A percentile compares a stretch with the other conserved stretches of the same genome.
These are phyloP conservation scores for Schwanniomyces sp. DNA, from an alignment of 805 yeast genomes.

Conservation along the genomic window DNA sequence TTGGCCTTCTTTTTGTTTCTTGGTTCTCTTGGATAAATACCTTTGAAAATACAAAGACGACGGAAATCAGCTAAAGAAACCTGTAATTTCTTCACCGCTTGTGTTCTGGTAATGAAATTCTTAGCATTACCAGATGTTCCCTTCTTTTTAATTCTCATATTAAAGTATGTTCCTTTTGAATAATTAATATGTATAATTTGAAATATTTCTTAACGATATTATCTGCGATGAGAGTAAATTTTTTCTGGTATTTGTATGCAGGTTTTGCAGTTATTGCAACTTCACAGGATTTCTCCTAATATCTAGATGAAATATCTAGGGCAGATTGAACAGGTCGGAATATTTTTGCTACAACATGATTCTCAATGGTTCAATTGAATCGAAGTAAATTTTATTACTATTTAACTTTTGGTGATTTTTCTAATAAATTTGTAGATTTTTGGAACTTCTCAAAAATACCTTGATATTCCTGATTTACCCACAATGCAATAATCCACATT, in stretches of 20 bases:
- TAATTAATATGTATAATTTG: neutral
- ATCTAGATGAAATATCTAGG: no score
- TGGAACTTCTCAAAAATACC: neutral
- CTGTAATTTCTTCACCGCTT: constrained; percentile 89
- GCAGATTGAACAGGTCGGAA: no score
- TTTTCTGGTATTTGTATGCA: constrained; percentile 3
- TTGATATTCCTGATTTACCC: constrained; percentile 14
- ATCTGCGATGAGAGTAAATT: constrained; percentile 4
- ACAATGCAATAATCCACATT: constrained; percentile 26
- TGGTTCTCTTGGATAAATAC: constrained; percentile 97
- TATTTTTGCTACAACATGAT: no score
- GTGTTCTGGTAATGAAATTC: constrained; percentile 90
- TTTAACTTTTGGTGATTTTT: neutral
- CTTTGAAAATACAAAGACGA: constrained; percentile 95
- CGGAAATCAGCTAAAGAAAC: constrained; percentile 95
- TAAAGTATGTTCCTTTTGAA: constrained; percentile 7
- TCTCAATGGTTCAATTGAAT: no score
- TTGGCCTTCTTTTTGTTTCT: constrained; percentile 94
- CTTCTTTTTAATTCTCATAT: constrained; percentile 78
- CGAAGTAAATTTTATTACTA: no score
- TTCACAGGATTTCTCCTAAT: neutral
- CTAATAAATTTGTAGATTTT: neutral
- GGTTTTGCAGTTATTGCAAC: neutral
- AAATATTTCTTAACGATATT: neutral
- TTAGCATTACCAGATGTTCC: constrained; percentile 87